Base-by-base conservation (phyloP, 2,329 filamentous ascomycete species). In the Pyrenochaeta sp. region DNA sequence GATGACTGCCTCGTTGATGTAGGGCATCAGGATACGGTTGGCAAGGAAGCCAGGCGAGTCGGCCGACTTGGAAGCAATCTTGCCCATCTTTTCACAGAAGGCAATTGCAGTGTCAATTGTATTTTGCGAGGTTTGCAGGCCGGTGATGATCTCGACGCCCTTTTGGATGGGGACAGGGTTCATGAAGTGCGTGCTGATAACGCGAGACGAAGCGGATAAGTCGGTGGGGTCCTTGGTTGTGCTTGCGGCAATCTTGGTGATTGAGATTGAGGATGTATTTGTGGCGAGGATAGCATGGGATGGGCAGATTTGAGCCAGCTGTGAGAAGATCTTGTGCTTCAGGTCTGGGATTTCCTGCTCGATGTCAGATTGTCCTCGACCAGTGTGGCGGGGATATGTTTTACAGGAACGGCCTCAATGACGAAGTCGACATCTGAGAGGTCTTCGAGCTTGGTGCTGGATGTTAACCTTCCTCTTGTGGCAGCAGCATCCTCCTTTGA, bases 121-220 rank as follows among this genome's bases (percentile, higher is more conserved):
- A 49, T 83, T 81, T 57, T 85, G 77, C 45, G 89, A 94, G 2
- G 94, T 99, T 73, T 99, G 94, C 20, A 99, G 79, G 20, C 91
- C 94, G 37, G 89, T 87, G 69, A 99, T 97, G 63, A 99, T 96
- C 75, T 99, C 94, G 4, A 99, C 94, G 38, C 94, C 94, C 74
- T 96, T 96, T 69, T 97, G 94, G 21, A 99, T 77, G 2, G 94
- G 94, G 0, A 99, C 94, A 0, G 94, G 94, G 78, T 99, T 99
- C 94, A 99, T 99, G 75, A 99, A 99, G 73, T 99, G 94, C 11
- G 94, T 97, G 37, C 90, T 90, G 41, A 99, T 85, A 7, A 99
- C 94, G 34, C 94, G 87, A 5, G 90, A 93, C 29, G 90, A 88
- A 27, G 86, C 88, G 29, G 86, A 87, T 17, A 89, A 85, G 64